Conservation (phyloP, 306 rosid genomes). For the Dicorynia guianensis region DNA sequence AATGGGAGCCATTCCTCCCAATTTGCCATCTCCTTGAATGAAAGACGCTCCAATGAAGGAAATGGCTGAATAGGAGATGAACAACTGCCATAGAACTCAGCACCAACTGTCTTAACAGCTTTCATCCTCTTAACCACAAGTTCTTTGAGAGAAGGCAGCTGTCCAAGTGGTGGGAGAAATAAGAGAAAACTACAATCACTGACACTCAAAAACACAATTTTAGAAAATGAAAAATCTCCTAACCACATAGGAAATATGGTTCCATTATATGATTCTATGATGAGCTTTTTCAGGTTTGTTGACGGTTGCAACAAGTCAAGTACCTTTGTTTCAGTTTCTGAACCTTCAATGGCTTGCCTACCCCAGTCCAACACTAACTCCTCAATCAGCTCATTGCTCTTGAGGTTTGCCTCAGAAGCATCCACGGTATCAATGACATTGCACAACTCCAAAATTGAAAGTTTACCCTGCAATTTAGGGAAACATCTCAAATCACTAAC, state of each 20-base stretch:
- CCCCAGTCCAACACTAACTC: conserved; percentile 21
- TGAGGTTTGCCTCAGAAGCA: background rate
- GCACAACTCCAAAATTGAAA: conserved; percentile 3
- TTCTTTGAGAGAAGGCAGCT: conserved; percentile 27
- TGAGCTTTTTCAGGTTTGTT: conserved; percentile 17
- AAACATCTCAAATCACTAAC: background rate
- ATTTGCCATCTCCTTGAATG: background rate
- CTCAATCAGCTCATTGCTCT: background rate
- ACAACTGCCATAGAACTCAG: conserved; percentile 15
- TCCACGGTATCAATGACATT: conserved; percentile 4
- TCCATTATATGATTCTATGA: conserved; percentile 2
- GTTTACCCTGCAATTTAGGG: background rate
- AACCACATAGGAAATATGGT: conserved; percentile 19
- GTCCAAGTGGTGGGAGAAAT: background rate
- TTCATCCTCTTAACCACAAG: conserved; percentile 15
- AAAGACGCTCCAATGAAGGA: background rate
- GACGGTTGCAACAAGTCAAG: conserved; percentile 28
- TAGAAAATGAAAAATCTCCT: conserved; percentile 17
- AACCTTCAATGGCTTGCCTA: background rate
- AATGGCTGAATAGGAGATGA: conserved; percentile 14
- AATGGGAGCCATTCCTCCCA: conserved; percentile 26
- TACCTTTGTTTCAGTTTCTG: background rate
- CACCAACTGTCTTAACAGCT: background rate
- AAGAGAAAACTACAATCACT: background rate
- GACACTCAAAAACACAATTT: background rate